Evolutionary conservation across 805 yeast genomes (phyloP), one percentile per base, ranked within the genome.

Genomic region (Lachancea nothofagi): DNA sequence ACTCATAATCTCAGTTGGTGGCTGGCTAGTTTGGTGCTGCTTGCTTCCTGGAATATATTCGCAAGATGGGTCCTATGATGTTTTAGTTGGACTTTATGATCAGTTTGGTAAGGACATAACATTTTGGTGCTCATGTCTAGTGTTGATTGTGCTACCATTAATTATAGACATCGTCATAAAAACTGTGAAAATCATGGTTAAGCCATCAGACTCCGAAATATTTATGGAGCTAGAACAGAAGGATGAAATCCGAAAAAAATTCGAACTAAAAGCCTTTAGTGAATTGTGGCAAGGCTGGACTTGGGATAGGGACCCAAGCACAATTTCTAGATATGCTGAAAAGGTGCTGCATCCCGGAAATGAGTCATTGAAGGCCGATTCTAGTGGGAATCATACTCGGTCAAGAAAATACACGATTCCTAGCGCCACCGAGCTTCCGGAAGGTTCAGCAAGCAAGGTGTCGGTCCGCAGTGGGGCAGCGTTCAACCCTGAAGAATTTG

Each of bases 11-110:
- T 85, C 96, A 0, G 79, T 79, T 23, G 77, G 80, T 18, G 98
- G 97, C 1, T 93, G 94, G 80, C 64, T 83, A 6, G 50, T 80
- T 9, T 93, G 97, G 96, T 79, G 85, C 58, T 70, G 83, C 40
- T 59, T 88, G 21, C 73, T 90, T 33, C 84, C 89, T 55, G 72
- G 71, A 3, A 62, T 89, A n/a, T 82, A 85, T 57, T 66, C 63
- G 61, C 53, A 61, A 55, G 49, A 74, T 64, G 55, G 74, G 55
- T 38, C 84, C 10, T 88, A 76, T 61, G 84, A 75, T 57, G 96
- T 84, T 2, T 67, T 70, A 6, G 70, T 74, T 45, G 95, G 93
- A 2, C 67, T 93, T 34, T 69, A 71, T 42, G 61, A 78, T 35
- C 77, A 77, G 37, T 87, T 86, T 65, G 97, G 97, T 17, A 62